Conservation (phyloP, 306 rosid species). For the Dryas octopetala region DNA sequence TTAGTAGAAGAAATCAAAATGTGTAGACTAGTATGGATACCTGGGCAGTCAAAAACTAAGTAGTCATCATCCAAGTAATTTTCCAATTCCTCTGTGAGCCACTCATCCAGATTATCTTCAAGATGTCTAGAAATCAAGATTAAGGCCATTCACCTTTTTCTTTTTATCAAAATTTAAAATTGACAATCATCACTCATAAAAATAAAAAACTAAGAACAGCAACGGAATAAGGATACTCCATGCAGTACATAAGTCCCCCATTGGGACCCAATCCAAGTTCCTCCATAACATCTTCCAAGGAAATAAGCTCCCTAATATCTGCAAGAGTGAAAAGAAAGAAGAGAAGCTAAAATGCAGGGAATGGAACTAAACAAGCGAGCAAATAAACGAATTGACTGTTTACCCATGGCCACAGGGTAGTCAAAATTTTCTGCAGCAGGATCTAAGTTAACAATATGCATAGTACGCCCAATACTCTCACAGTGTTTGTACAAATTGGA, state of each 20-base stretch:
- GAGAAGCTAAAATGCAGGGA: not conserved
- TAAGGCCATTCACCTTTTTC: conserved; percentile 43
- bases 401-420: conserved; percentile 93
- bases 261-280: conserved; percentile 95
- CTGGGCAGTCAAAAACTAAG: conserved; percentile 93
- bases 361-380: not conserved
- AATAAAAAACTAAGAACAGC: not conserved
- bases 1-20: not conserved
- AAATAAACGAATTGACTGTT: not conserved
- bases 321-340: not conserved
- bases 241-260: conserved; percentile 93
- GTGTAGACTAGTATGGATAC: conserved; percentile 34
- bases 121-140: conserved; percentile 60
- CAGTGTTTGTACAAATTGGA: conserved; percentile 74
- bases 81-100: conserved; percentile 76
- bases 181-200: not conserved
- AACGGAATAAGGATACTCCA: conserved; percentile 85
- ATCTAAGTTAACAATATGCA: conserved; percentile 75
- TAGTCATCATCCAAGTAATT: conserved; percentile 89
- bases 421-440: conserved; percentile 97
- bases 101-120: conserved; percentile 82
- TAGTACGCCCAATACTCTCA: conserved; percentile 42
- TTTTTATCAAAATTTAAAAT: no score
- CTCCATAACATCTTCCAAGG: conserved; percentile 96
- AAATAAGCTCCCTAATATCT: conserved; percentile 91